Evolutionary conservation across 78 protist genomes (phyloP).

Genomic region (Guillardia theta): DNA sequence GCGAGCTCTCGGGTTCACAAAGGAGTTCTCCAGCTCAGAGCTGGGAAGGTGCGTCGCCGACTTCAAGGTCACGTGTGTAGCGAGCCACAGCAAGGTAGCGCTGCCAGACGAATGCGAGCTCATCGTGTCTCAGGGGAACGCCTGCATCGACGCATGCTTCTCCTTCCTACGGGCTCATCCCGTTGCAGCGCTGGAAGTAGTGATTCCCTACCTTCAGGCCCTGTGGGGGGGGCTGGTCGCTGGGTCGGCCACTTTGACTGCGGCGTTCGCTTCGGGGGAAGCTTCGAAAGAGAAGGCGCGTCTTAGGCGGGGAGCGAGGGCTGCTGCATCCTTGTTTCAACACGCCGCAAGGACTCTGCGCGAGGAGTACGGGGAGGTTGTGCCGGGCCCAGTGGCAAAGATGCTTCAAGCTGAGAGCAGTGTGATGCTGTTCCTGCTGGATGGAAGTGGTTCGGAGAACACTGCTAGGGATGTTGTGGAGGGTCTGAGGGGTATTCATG

Average conservation of each 20-base stretch:
- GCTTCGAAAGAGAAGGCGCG: not conserved
- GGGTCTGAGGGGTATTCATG: too few relatives aligned
- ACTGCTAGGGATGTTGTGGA: too few relatives aligned
- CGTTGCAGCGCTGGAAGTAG: not conserved
- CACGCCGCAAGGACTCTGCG: not conserved
- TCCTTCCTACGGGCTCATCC: not conserved
- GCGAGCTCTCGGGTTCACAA: not conserved
- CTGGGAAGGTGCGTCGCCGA: not conserved
- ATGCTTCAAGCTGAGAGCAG: not conserved
- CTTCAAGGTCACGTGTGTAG: not conserved
- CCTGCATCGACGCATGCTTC: not conserved
- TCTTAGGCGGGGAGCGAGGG: not conserved
- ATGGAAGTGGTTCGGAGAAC: too few relatives aligned
- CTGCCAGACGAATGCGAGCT: not conserved
- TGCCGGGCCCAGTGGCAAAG: not conserved
- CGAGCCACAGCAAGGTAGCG: not conserved
- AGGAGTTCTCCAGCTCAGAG: not conserved
- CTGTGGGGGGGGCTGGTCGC: not conserved
- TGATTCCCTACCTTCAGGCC: not conserved
- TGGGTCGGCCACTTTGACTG: not conserved
- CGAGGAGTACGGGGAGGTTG: not conserved
- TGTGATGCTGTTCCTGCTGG: not conserved
- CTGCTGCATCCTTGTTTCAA: not conserved
- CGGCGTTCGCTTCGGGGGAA: too few relatives aligned
- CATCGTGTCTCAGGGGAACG: not conserved